phyloP scores from a whole-genome alignment of 768 basidiomycete species.

The Kondoa malvinella region DNA sequence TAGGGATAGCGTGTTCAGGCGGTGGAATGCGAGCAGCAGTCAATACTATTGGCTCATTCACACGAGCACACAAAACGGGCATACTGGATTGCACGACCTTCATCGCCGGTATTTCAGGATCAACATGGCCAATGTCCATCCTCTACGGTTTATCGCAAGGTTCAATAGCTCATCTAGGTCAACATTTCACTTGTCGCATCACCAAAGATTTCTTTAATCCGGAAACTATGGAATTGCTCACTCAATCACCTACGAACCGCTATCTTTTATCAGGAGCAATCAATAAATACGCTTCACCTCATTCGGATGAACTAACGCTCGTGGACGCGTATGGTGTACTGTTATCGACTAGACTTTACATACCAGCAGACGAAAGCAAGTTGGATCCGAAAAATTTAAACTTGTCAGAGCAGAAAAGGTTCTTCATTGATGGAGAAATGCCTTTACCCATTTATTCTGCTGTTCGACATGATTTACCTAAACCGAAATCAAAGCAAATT shows the following conservation, averaged over 20 bases:
- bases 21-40: conserved; percentile 30
- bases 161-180: conserved; percentile 15
- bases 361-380: conserved; percentile 19
- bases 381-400: conserved; percentile 26
- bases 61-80: conserved; percentile 25
- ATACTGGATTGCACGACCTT: conserved; percentile 28
- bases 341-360: conserved; percentile 28
- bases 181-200: conserved; percentile 27
- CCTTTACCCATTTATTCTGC: conserved; percentile 31
- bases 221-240: conserved; percentile 27
- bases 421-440: conserved; percentile 22
- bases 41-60: conserved; percentile 28
- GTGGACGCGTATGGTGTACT: conserved; percentile 27
- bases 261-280: conserved; percentile 28
- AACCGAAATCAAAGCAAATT: neutral
- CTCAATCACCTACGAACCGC: conserved; percentile 26
- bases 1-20: conserved; percentile 19
- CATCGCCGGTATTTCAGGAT: conserved; percentile 29
- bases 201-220: conserved; percentile 28
- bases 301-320: conserved; percentile 24
- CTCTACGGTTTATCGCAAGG: conserved; percentile 28
- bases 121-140: conserved; percentile 28
- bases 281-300: conserved; percentile 24
- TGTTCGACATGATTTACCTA: conserved; percentile 26
- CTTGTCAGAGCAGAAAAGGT: conserved; percentile 23